phyloP scores from a whole-genome alignment of 805 yeast species.

The Candida sphagnicola region DNA sequence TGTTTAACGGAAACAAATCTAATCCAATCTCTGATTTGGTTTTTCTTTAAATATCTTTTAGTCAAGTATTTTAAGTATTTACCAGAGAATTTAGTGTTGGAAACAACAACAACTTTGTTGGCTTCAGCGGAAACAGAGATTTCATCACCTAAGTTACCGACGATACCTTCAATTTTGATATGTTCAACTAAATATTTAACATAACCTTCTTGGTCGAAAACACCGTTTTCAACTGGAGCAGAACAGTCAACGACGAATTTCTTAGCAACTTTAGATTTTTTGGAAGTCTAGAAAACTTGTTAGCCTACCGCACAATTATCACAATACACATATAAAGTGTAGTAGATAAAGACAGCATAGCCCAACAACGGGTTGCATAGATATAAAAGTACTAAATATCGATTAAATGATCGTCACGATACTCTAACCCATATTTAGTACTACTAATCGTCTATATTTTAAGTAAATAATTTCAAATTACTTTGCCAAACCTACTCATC shows the following conservation, averaged over 20 bases:
- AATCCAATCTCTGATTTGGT: slow-evolving; percentile 99
- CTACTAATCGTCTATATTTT: slow-evolving; percentile 1
- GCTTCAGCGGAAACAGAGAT: slow-evolving; percentile 85
- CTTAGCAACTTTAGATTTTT: slow-evolving; percentile 67
- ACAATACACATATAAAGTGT: slow-evolving; percentile 13
- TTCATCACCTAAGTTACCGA: slow-evolving; percentile 96
- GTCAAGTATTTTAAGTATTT: slow-evolving; percentile 99
- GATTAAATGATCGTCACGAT: not conserved
- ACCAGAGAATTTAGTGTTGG: slow-evolving; percentile 97
- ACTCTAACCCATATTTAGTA: slow-evolving; percentile 4
- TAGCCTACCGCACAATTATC: slow-evolving; percentile 70
- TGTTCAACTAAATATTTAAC: slow-evolving; percentile 97
- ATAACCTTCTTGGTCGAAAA: slow-evolving; percentile 95
- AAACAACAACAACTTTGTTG: slow-evolving; percentile 82
- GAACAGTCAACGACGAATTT: slow-evolving; percentile 94
- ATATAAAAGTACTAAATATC: slow-evolving; percentile 2
- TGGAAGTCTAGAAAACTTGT: slow-evolving; percentile 60
- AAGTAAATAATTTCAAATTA: not conserved
- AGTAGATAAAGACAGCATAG: slow-evolving; percentile 44
- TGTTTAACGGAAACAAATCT: slow-evolving; percentile 95
- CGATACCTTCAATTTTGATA: slow-evolving; percentile 96
- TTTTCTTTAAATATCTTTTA: slow-evolving; percentile 99
- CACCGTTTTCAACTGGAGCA: slow-evolving; percentile 96
- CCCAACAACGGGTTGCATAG: slow-evolving; percentile 40
- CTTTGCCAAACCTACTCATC: no score